Evolutionary conservation across 1,284 basidiomycete genomes (phyloP).

Genomic region (Ceratobasidium theobromae): DNA sequence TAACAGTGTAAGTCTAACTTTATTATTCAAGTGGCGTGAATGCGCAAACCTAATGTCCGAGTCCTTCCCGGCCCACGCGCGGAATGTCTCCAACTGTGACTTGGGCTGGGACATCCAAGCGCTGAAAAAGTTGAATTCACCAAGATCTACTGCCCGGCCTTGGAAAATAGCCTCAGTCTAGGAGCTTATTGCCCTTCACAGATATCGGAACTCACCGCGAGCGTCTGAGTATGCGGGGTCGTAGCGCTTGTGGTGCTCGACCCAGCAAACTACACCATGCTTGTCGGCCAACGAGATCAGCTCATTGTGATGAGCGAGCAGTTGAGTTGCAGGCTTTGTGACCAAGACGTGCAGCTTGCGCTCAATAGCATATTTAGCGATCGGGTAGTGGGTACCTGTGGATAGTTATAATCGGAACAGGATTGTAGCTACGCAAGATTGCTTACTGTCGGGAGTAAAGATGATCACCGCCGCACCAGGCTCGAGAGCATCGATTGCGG

Average conservation of each 20-base stretch:
- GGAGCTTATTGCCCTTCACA: too few relatives aligned
- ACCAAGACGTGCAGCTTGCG: constrained; percentile 83
- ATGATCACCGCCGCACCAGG: constrained; percentile 86
- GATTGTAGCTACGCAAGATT: not conserved
- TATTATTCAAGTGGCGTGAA: constrained; percentile 15
- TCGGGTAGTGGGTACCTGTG: constrained; percentile 80
- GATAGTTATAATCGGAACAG: constrained; percentile 41
- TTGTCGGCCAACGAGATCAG: constrained; percentile 74
- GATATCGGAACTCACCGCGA: constrained; percentile 34
- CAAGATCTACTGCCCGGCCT: constrained; percentile 71
- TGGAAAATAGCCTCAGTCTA: constrained; percentile 36
- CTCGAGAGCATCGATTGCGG: constrained; percentile 75
- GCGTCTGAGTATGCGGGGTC: constrained; percentile 94
- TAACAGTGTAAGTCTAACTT: constrained; percentile 9
- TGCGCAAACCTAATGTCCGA: constrained; percentile 74
- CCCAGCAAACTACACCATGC: constrained; percentile 84
- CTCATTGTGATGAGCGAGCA: constrained; percentile 77
- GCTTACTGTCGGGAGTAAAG: constrained; percentile 81
- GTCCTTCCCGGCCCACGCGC: constrained; percentile 89
- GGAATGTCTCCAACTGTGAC: constrained; percentile 65
- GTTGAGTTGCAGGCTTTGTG: constrained; percentile 90
- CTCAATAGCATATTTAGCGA: constrained; percentile 83
- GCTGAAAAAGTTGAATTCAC: constrained; percentile 83
- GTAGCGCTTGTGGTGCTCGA: constrained; percentile 87
- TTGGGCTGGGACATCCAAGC: constrained; percentile 94